phyloP scores from a whole-genome alignment of 495 filamentous ascomycete genomes.

The Copromyces sp. region DNA sequence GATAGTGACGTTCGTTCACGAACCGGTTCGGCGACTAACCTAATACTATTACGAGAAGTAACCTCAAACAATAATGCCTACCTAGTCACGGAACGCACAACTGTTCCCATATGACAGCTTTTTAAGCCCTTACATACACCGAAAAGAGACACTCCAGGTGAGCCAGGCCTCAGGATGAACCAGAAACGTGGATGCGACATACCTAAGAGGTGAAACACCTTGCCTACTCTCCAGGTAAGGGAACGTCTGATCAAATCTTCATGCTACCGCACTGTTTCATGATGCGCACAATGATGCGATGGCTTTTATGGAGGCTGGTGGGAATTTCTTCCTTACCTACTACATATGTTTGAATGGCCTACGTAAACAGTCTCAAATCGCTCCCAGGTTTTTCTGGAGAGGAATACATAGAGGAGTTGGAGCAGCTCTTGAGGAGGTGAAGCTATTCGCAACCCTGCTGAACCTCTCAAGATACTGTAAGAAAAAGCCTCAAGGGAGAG shows the following conservation, averaged over 20 bases:
- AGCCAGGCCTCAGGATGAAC: background rate
- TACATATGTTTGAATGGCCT: background rate
- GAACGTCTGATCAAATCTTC: background rate
- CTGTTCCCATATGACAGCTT: too few species aligned
- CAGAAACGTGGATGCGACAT: background rate
- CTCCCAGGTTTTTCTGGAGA: background rate
- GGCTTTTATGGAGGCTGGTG: background rate
- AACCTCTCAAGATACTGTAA: background rate
- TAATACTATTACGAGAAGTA: too few species aligned
- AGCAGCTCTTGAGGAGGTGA: background rate
- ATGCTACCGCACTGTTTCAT: background rate
- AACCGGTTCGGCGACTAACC: background rate
- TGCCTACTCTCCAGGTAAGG: background rate
- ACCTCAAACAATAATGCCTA: too few species aligned
- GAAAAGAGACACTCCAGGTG: background rate
- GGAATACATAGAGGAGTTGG: background rate
- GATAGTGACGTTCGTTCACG: background rate
- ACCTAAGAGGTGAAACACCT: slow-evolving; percentile 7
- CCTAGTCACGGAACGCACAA: too few species aligned
- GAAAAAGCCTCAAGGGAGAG: background rate
- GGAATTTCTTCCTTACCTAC: background rate
- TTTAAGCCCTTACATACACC: too few species aligned
- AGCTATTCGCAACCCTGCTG: background rate
- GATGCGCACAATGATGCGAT: background rate
- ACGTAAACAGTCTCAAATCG: background rate